phyloP scores from a whole-genome alignment of 352 stramenopile genomes.

The Phytophthora chlamydospora region DNA sequence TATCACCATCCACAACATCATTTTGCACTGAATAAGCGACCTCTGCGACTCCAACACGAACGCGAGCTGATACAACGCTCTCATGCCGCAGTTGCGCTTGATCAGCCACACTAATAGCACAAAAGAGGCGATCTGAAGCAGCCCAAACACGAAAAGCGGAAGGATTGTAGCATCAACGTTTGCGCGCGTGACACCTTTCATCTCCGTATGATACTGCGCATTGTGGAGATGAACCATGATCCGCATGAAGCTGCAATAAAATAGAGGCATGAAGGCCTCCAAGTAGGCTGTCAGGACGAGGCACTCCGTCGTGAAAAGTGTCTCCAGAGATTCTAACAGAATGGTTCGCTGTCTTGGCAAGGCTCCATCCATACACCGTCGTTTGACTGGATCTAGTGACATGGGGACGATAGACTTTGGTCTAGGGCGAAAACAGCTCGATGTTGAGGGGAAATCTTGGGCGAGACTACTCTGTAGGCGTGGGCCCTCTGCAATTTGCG shows the following conservation, averaged over 20 bases:
- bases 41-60: slow-evolving; percentile 39
- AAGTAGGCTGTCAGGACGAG: slow-evolving; percentile 41
- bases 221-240: slow-evolving; percentile 28
- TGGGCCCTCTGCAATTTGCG: neutral
- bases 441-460: neutral
- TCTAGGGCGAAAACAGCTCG: neutral
- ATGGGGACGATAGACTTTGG: no score
- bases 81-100: slow-evolving; percentile 19
- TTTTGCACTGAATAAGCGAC: slow-evolving; percentile 24
- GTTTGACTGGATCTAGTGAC: no score
- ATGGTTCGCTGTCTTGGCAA: slow-evolving; percentile 4
- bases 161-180: slow-evolving; percentile 5
- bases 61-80: slow-evolving; percentile 27
- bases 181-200: slow-evolving; percentile 2
- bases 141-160: slow-evolving; percentile 22
- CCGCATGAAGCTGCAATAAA: slow-evolving; percentile 29
- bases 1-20: slow-evolving; percentile 34
- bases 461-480: neutral
- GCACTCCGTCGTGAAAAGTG: slow-evolving; percentile 37
- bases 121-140: slow-evolving; percentile 29
- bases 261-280: slow-evolving; percentile 39
- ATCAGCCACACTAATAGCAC: slow-evolving; percentile 18
- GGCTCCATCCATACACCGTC: no score
- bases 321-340: slow-evolving; percentile 21
- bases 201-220: slow-evolving; percentile 14